Evolutionary conservation across 805 yeast genomes (phyloP).

Genomic region (Sugiyamaella valdiviana): DNA sequence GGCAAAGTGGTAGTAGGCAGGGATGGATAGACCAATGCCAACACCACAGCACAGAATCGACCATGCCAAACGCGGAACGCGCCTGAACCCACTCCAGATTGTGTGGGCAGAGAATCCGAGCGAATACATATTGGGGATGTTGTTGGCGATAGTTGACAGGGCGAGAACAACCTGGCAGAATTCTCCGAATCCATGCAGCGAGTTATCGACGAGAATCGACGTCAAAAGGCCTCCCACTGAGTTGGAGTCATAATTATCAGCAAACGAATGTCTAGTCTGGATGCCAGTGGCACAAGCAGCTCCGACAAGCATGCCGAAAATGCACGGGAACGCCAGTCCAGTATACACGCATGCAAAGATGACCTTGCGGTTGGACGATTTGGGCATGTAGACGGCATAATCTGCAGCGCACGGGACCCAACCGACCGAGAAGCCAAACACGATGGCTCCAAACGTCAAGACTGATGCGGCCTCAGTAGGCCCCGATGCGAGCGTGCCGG

Average conservation of each 20-base stretch:
- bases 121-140: conserved; percentile 91
- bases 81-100: conserved; percentile 65
- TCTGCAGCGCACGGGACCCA: conserved; percentile 93
- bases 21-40: conserved; percentile 81
- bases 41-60: conserved; percentile 66
- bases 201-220: conserved; percentile 68
- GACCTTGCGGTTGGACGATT: conserved; percentile 49
- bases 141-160: conserved; percentile 82
- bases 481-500: conserved; percentile 53
- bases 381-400: conserved; percentile 81
- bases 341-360: conserved; percentile 57
- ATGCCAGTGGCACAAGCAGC: conserved; percentile 76
- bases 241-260: conserved; percentile 43
- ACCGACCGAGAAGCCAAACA: conserved; percentile 87
- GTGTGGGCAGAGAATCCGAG: conserved; percentile 83
- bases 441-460: conserved; percentile 72
- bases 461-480: conserved; percentile 66
- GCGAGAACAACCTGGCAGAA: conserved; percentile 82
- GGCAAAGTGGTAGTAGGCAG: conserved; percentile 72
- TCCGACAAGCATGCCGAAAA: conserved; percentile 72
- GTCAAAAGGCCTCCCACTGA: conserved; percentile 79
- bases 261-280: conserved; percentile 36
- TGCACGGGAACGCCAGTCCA: conserved; percentile 63
- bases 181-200: conserved; percentile 83
- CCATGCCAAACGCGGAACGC: conserved; percentile 80